Conservation (phyloP, 1,139 yeast species). For the Candida smagusa region DNA sequence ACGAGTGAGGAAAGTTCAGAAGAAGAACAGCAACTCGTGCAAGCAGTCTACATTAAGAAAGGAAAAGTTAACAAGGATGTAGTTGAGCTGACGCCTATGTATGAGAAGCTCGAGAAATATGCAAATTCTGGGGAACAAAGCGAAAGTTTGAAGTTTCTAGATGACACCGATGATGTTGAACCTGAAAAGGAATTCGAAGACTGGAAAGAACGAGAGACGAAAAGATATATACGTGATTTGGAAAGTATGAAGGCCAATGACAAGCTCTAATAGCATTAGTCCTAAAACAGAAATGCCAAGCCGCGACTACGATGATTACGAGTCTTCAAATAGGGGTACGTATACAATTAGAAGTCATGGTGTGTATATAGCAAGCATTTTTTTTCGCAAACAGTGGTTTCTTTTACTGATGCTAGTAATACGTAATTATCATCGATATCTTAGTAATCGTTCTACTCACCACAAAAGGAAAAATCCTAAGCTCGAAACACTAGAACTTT, state of each 20-base stretch:
- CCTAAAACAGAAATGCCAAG: too few relatives aligned
- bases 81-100: not conserved
- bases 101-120: not conserved
- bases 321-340: not conserved
- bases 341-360: not conserved
- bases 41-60: not conserved
- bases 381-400: not conserved
- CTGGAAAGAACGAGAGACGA: constrained; percentile 46
- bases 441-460: too few relatives aligned
- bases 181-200: constrained; percentile 43
- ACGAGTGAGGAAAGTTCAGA: constrained; percentile 1
- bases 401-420: not conserved
- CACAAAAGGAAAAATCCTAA: too few relatives aligned
- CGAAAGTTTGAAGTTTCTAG: constrained; percentile 26
- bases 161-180: constrained; percentile 55
- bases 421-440: too few relatives aligned
- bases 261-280: not conserved
- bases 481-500: too few relatives aligned
- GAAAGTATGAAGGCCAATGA: constrained; percentile 31
- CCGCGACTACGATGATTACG: not conserved
- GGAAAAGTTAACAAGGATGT: not conserved
- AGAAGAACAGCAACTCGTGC: not conserved
- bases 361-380: not conserved
- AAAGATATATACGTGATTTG: constrained; percentile 43
- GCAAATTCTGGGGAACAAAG: not conserved